Conservation (phyloP, 2,329 filamentous ascomycete genomes). For the Blumeriella jaapii region DNA sequence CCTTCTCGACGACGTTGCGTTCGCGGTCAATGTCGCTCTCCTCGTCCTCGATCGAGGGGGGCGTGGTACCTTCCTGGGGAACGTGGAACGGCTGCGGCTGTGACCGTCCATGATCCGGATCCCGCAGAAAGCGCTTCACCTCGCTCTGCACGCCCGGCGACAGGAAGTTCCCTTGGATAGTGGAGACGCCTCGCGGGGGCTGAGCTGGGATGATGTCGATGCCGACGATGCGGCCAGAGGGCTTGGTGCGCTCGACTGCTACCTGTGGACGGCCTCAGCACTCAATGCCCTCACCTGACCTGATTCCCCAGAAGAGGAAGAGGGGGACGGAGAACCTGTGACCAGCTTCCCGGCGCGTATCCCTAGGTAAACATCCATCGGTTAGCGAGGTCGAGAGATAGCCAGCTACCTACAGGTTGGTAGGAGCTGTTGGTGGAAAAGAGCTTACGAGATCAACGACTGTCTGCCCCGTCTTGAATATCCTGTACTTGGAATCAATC, state of each 20-base stretch:
- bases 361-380: constrained; percentile 39
- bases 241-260: constrained; percentile 65
- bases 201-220: constrained; percentile 91
- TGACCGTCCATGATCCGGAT: constrained; percentile 46
- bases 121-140: constrained; percentile 63
- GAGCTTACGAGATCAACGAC: constrained; percentile 77
- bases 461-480: constrained; percentile 73
- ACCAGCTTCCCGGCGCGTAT: constrained; percentile 67
- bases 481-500: constrained; percentile 70
- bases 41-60: constrained; percentile 28
- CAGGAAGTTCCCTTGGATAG: constrained; percentile 90
- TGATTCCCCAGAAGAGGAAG: too few species aligned
- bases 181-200: constrained; percentile 82
- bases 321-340: constrained; percentile 38
- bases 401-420: too few species aligned
- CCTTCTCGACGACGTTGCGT: constrained; percentile 30
- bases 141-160: constrained; percentile 61
- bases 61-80: neutral
- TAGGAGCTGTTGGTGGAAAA: too few species aligned
- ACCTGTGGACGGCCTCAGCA: too few species aligned
- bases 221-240: constrained; percentile 70
- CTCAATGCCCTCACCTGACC: too few species aligned
- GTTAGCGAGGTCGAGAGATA: too few species aligned
- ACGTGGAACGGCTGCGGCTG: constrained; percentile 21
- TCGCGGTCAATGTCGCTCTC: constrained; percentile 57